phyloP scores from a whole-genome alignment of 257 asterid genomes.

The Scutellaria minor region DNA sequence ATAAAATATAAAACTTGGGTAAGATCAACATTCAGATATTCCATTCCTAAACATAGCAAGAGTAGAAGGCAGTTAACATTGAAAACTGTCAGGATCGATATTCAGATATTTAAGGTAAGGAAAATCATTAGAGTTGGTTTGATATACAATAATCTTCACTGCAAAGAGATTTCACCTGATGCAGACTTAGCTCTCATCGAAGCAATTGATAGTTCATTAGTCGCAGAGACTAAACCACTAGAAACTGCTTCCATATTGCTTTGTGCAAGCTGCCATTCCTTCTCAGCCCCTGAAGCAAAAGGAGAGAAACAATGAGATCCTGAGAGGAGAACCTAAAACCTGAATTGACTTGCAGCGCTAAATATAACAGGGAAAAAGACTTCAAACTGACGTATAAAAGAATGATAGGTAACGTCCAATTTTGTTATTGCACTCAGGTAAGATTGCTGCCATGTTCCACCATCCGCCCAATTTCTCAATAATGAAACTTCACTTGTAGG shows the following conservation, averaged over 20 bases:
- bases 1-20: slow-evolving; percentile 26
- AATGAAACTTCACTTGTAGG: slow-evolving; percentile 57
- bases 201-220: slow-evolving; percentile 81
- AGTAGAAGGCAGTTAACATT: slow-evolving; percentile 24
- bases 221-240: slow-evolving; percentile 72
- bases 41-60: slow-evolving; percentile 13
- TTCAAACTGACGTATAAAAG: slow-evolving; percentile 71
- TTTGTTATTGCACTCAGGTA: slow-evolving; percentile 70
- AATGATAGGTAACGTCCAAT: slow-evolving; percentile 79
- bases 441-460: slow-evolving; percentile 87
- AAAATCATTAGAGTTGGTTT: slow-evolving; percentile 30
- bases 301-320: slow-evolving; percentile 31
- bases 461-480: slow-evolving; percentile 63
- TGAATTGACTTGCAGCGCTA: slow-evolving; percentile 25
- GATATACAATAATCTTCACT: slow-evolving; percentile 18
- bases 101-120: slow-evolving; percentile 24
- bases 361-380: slow-evolving; percentile 31
- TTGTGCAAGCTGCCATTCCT: slow-evolving; percentile 93
- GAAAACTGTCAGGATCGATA: slow-evolving; percentile 29
- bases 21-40: slow-evolving; percentile 26
- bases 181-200: slow-evolving; percentile 76
- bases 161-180: slow-evolving; percentile 66
- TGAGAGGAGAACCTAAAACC: slow-evolving; percentile 30
- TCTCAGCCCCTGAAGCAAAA: slow-evolving; percentile 82
- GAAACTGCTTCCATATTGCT: slow-evolving; percentile 96